Percentiles rank a stretch among this genome's conserved stretches.
Evolutionary conservation across 176 grass and related monocot species (phyloP).

Genomic region (Avena sativa): DNA sequence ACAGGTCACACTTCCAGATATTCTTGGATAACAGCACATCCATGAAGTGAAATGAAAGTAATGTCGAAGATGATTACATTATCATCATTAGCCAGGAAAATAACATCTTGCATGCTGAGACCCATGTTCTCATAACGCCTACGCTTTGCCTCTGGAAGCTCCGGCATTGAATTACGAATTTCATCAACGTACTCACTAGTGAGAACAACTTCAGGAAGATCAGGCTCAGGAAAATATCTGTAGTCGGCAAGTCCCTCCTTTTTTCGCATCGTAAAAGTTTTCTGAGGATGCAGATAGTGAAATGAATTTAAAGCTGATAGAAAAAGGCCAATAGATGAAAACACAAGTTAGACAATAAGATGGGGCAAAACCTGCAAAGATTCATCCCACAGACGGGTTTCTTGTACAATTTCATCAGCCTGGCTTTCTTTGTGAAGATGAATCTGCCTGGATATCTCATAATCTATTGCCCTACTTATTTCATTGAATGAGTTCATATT

Average conservation of each 20-base stretch:
- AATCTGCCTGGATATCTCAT: conserved; percentile 62
- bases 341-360: background rate
- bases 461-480: conserved; percentile 29
- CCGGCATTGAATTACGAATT: conserved; percentile 76
- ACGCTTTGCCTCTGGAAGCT: conserved; percentile 94
- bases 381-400: conserved; percentile 95
- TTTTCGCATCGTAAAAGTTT: conserved; percentile 96
- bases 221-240: conserved; percentile 97
- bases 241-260: conserved; percentile 97
- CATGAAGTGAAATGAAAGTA: conserved; percentile 21
- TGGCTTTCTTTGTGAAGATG: conserved; percentile 77
- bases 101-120: conserved; percentile 94
- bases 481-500: conserved; percentile 26
- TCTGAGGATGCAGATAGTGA: conserved; percentile 56
- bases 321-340: conserved; percentile 19
- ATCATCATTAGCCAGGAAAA: conserved; percentile 95
- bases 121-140: conserved; percentile 90
- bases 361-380: conserved; percentile 64
- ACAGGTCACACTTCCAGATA: conserved; percentile 22
- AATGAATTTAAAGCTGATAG: conserved; percentile 32
- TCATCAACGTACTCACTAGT: conserved; percentile 68
- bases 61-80: conserved; percentile 52
- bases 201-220: conserved; percentile 93
- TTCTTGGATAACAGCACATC: conserved; percentile 6
- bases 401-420: conserved; percentile 88